Evolutionary conservation across 148 eudicot species (phyloP).

Genomic region (Rhododendron vialii): DNA sequence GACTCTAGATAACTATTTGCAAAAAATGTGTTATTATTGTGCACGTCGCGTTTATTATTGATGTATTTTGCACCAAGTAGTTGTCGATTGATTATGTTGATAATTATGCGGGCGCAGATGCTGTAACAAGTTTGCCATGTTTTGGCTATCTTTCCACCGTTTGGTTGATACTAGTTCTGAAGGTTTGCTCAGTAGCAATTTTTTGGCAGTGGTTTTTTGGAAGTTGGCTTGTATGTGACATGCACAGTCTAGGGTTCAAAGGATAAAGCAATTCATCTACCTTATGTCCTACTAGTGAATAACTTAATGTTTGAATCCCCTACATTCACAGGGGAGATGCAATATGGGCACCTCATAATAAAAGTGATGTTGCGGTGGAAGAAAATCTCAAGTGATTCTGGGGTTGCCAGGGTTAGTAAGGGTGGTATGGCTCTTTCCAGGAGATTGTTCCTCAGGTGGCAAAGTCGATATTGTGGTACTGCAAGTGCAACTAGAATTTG

Average conservation of each 20-base stretch:
- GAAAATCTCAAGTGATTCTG: neutral
- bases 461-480: neutral
- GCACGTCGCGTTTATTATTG: neutral
- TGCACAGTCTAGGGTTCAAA: neutral
- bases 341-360: too few species aligned
- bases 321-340: neutral
- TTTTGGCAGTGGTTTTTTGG: neutral
- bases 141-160: too few species aligned
- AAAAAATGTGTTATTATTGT: neutral
- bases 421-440: neutral
- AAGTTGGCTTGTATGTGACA: neutral
- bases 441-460: neutral
- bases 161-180: neutral
- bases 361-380: neutral
- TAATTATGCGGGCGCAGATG: neutral
- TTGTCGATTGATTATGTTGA: neutral
- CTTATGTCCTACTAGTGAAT: neutral
- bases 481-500: neutral
- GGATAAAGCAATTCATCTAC: neutral
- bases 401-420: neutral
- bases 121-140: neutral
- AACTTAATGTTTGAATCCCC: neutral
- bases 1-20: neutral
- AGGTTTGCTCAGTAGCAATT: neutral
- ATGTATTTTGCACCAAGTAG: neutral